These are phyloP conservation scores for Aciculosporium take DNA, from an alignment of 2,329 filamentous ascomycete species.

Conservation along the genomic window DNA sequence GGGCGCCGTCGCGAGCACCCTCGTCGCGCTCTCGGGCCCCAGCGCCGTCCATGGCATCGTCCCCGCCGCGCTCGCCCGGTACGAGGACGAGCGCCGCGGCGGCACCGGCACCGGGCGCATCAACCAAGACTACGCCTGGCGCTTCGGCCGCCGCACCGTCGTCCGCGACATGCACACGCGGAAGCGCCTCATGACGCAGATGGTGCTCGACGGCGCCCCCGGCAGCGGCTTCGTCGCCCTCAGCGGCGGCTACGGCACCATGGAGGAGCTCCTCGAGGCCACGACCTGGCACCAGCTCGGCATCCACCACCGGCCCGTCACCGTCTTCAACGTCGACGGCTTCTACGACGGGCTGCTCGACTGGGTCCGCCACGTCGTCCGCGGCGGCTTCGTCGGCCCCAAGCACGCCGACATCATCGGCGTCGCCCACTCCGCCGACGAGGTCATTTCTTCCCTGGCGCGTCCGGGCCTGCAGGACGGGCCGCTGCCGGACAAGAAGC, in stretches of 20 bases:
- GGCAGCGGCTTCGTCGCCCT: conserved; percentile 85
- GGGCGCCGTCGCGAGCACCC: conserved; percentile 77
- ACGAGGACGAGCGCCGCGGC: conserved; percentile 52
- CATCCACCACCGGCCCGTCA: conserved; percentile 66
- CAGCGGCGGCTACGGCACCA: conserved; percentile 76
- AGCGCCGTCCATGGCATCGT: conserved; percentile 81
- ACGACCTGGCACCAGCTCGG: conserved; percentile 90
- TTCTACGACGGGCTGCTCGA: conserved; percentile 77
- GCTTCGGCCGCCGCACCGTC: conserved; percentile 72
- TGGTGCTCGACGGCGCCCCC: conserved; percentile 66
- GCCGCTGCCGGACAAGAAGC: background rate
- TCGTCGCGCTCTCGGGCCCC: conserved; percentile 70
- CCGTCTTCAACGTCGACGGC: conserved; percentile 71
- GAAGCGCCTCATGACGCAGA: conserved; percentile 79
- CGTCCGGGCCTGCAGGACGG: too few species aligned
- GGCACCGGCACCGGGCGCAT: conserved; percentile 25
- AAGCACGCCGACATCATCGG: background rate
- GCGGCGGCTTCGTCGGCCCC: conserved; percentile 54
- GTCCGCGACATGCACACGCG: conserved; percentile 91
- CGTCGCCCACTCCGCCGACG: background rate
- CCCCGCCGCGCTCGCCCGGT: conserved; percentile 63
- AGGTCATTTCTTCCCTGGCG: background rate
- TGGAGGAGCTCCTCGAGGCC: conserved; percentile 86
- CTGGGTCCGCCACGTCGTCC: conserved; percentile 64
- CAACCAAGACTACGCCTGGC: conserved; percentile 27